Base-by-base conservation (phyloP, 1,284 basidiomycete genomes). In the Ustilago curta region DNA sequence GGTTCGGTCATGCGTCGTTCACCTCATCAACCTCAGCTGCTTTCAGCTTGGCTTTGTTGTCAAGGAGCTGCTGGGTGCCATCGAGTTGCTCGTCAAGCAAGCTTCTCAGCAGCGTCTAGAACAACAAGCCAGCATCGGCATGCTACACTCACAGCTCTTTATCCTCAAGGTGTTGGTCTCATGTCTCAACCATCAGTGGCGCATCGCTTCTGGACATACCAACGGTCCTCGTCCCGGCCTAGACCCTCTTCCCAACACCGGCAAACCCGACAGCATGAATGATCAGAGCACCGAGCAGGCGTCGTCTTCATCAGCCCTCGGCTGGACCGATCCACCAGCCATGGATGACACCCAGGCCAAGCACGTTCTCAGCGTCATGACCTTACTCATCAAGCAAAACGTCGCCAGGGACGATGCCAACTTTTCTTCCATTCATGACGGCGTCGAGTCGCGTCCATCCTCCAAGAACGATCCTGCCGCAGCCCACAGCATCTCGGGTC, bases 61-160 rank as follows among this genome's bases (percentile, higher is more conserved):
- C 50, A 64, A 67, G 31, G 81, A 83, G 56, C 68, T 83, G 31
- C 69, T 83, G 9, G 69, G 56, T 19, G 70, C 69, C 11, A 63
- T 83, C 39, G 81, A 83, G 23, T 43, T 64, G 27, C 64, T 83
- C n/a, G 71, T 77, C 61, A 79, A 75, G 55, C 70, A 70, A 39
- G 45, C 69, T 9, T 50, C 58, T 16, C 74, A 72, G 50, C 70
- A 72, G 60, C 58, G 59, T 83, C 27, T 86, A 86, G 81, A 81
- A 40, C 79, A 78, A 4, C 69, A 78, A 48, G 56, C 75, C 19
- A 64, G 62, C 52, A 61, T 81, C 32, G 74, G 73, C 35, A 89
- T 91, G 54, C 88, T 96, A 8, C 93, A 96, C 81, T 96, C 94
- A 0, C 93, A 96, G 84, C 88, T 97, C 1, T 94, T 94, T 79